Evolutionary conservation across 176 grass and related monocot species (phyloP), one percentile per base, ranked within the genome.

Genomic region (Otatea glauca): DNA sequence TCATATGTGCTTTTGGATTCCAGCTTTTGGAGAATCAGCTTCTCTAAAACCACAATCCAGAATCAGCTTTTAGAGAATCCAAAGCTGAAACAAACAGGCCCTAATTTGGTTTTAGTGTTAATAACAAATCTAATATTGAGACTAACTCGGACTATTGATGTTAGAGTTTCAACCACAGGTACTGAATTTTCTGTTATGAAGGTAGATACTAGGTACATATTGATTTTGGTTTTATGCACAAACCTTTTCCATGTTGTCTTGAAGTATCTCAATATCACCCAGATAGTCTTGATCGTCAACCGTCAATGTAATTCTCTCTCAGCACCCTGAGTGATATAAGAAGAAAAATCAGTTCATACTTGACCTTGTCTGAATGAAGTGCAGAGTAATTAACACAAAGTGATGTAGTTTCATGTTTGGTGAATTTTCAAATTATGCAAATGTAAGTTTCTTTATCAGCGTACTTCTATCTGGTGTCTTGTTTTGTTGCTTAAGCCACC

Each of bases 281-380:
- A 92, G 84, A 54, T 86, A 92, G 69, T 92, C 86, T 65, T 92
- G 90, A 17, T 83, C 86, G 72, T 92, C 86, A 0, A 83, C 65
- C 13, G 59, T 68, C 66, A 92, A 35, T 45, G 75, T 81, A 15
- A 86, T 83, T 86, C 11, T 87, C 72, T 65, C 80, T 83, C 41
- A 92, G 49, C 34, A 92, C 47, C 49, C 86, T 92, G 68, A 51
- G 41, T 68, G 59, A 13, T 48, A 64, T 4, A n/a, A 78, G 13
- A 58, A 44, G 48, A 54, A 67, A 65, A 34, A 18, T 38, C 43
- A 45, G 20, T 72, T 70, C 50, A 76, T 7, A n/a, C n/a, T 34
- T 23, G 1, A 4, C 35, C 7, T 34, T 68, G 61, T 29, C 20
- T 74, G 34, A 65, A 86, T 55, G 50, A 60, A 60, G n/a, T 34